Percentiles rank a stretch among this genome's conserved stretches.
phyloP scores from a whole-genome alignment of 495 filamentous ascomycete species.

The Copromyces sp. region DNA sequence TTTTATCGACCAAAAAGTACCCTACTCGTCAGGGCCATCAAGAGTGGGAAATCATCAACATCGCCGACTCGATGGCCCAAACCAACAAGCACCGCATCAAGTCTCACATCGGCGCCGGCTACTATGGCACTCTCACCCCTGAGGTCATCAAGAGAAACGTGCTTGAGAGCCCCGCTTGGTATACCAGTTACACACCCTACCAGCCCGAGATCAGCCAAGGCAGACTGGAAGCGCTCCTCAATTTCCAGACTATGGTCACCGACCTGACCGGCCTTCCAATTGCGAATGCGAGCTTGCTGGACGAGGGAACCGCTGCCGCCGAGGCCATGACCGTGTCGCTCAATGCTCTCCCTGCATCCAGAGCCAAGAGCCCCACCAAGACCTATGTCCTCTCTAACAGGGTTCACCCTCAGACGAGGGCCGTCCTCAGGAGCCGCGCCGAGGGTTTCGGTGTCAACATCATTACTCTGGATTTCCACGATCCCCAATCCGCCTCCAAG shows the following conservation, averaged over 20 bases:
- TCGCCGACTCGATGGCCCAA: slow-evolving; percentile 53
- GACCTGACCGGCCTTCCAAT: slow-evolving; percentile 86
- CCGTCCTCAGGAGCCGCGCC: slow-evolving; percentile 79
- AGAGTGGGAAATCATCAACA: slow-evolving; percentile 28
- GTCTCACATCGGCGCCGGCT: slow-evolving; percentile 79
- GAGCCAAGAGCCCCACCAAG: slow-evolving; percentile 67
- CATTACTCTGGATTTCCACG: slow-evolving; percentile 58
- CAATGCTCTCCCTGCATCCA: slow-evolving; percentile 58
- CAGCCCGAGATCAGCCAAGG: slow-evolving; percentile 98
- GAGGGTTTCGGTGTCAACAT: slow-evolving; percentile 87
- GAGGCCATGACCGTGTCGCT: slow-evolving; percentile 96
- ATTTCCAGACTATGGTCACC: slow-evolving; percentile 91
- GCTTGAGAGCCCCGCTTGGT: slow-evolving; percentile 92
- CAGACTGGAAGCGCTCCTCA: slow-evolving; percentile 82
- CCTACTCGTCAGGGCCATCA: slow-evolving; percentile 18
- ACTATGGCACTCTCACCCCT: slow-evolving; percentile 76
- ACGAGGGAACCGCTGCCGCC: slow-evolving; percentile 89
- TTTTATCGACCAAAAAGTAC: slow-evolving; percentile 2
- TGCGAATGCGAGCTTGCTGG: slow-evolving; percentile 87
- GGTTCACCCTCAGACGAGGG: slow-evolving; percentile 83
- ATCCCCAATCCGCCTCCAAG: slow-evolving; percentile 43
- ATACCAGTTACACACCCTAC: slow-evolving; percentile 97
- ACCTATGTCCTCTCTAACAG: slow-evolving; percentile 74
- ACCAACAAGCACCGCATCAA: slow-evolving; percentile 50
- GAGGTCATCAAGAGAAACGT: slow-evolving; percentile 93